phyloP scores from a whole-genome alignment of 176 grass and related monocot species.

The Areca catechu region DNA sequence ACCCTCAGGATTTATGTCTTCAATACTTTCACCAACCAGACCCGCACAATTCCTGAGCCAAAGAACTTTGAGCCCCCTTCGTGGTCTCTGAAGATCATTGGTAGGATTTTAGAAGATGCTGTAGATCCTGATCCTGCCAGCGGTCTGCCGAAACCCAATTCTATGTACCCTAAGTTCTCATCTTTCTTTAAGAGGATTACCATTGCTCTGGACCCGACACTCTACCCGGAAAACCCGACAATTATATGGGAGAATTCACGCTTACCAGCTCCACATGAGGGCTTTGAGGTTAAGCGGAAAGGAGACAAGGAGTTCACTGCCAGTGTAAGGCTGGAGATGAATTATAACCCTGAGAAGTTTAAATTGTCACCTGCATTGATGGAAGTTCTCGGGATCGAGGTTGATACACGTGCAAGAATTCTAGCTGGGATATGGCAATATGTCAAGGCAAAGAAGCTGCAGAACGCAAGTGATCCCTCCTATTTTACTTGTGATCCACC shows the following conservation, averaged over 20 bases:
- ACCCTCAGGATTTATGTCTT: conserved; percentile 92
- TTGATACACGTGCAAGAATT: conserved; percentile 74
- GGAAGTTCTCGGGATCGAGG: conserved; percentile 89
- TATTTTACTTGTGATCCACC: conserved; percentile 68
- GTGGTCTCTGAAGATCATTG: conserved; percentile 96
- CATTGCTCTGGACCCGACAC: conserved; percentile 45
- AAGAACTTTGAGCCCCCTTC: conserved; percentile 60
- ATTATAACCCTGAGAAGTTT: conserved; percentile 87
- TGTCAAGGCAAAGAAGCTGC: conserved; percentile 89
- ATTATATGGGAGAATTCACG: conserved; percentile 76
- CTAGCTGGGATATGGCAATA: conserved; percentile 94
- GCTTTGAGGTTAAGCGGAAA: conserved; percentile 88
- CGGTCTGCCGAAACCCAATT: conserved; percentile 71
- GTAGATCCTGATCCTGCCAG: conserved; percentile 55
- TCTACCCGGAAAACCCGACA: conserved; percentile 73
- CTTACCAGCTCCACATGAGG: conserved; percentile 54
- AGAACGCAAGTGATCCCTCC: conserved; percentile 72
- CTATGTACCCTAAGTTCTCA: conserved; percentile 82
- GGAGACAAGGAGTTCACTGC: conserved; percentile 83
- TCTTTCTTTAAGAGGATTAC: conserved; percentile 81
- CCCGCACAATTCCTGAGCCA: conserved; percentile 36
- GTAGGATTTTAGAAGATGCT: conserved; percentile 71
- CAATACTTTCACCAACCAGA: conserved; percentile 90
- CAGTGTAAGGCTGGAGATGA: conserved; percentile 76
- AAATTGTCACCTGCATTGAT: conserved; percentile 73